phyloP scores from a whole-genome alignment of 805 yeast species.

The Pichia cabralensis region DNA sequence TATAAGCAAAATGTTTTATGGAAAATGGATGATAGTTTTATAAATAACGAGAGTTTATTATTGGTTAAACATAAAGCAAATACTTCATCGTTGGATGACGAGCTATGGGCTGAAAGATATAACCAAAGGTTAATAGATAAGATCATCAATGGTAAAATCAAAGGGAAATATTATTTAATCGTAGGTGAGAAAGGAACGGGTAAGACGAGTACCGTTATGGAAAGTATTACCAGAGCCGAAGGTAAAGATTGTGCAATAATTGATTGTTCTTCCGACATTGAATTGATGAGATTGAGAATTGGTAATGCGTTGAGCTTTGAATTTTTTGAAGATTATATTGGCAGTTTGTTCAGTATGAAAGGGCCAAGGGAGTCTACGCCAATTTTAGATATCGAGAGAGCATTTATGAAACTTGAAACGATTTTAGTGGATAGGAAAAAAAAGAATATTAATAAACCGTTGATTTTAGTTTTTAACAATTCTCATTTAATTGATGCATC shows the following conservation, averaged over 20 bases:
- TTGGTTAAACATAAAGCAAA: constrained; percentile 48
- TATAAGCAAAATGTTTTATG: constrained; percentile 49
- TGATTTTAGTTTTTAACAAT: constrained; percentile 62
- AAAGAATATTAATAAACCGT: constrained; percentile 39
- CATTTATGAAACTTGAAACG: constrained; percentile 64
- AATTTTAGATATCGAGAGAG: constrained; percentile 70
- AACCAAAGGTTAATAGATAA: constrained; percentile 58
- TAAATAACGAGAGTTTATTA: constrained; percentile 50
- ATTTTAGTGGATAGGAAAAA: constrained; percentile 47
- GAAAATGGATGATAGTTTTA: constrained; percentile 60
- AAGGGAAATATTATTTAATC: constrained; percentile 60
- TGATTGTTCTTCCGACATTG: constrained; percentile 83
- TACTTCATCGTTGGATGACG: constrained; percentile 25
- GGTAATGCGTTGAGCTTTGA: constrained; percentile 69
- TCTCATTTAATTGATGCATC: constrained; percentile 69
- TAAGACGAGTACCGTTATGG: constrained; percentile 64
- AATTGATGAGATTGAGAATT: constrained; percentile 63
- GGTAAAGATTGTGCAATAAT: constrained; percentile 59
- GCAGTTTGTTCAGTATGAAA: constrained; percentile 66
- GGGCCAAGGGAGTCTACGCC: constrained; percentile 87
- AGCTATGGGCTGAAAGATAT: constrained; percentile 60
- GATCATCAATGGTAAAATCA: constrained; percentile 50
- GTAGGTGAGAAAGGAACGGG: constrained; percentile 88
- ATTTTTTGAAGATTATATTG: constrained; percentile 74
- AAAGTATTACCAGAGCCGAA: constrained; percentile 53